Evolutionary conservation across 345 rosid species (phyloP), one percentile per base, ranked within the genome.

Genomic region (Acer saccharum): DNA sequence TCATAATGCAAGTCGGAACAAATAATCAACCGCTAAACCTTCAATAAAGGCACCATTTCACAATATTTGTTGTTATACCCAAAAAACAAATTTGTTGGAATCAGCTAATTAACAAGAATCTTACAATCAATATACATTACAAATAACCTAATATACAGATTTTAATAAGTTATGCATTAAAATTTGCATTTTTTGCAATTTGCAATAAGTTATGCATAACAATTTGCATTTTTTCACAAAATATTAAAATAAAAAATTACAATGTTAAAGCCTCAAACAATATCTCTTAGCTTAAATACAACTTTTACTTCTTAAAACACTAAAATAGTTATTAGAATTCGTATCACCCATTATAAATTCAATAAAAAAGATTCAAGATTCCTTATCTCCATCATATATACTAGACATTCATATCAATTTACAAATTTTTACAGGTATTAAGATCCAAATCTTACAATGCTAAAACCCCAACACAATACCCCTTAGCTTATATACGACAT

Each of bases 1-100:
- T 66, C n/a, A 73, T 18, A 61, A 74, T 39, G 35, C 64, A 21
- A 77, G 78, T 44, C 20, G 50, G 32, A 27, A 32, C 54, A 69
- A 54, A 29, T 39, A 64, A 58, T 14, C 35, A 57, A 55, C 57
- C 16, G 9, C 9, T 60, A 73, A 70, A 50, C 39, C 12, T 61
- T 20, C 2, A 12, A 29, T 13, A 43, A 9, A 1, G 2, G 10
- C 50, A 69, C 10, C 21, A 23, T 10, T 29, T 63, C 14, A 20
- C 55, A 43, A 20, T 10, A 68, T 2, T 21, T 23, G 25, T 21
- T 25, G 4, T 29, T 17, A 69, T 12, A 52, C 61, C 60, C n/a
- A 18, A 13, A 13, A 44, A 14, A 69, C 20, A 50, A 25, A 72
- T 60, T 55, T 13, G 20, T 7, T 20, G 41, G 12, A 7, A 58